A percentile compares a stretch with the other conserved stretches of the same genome.
These are phyloP conservation scores for Fusarium tuaranense DNA, from an alignment of 2,329 filamentous ascomycete species.

Conservation along the genomic window DNA sequence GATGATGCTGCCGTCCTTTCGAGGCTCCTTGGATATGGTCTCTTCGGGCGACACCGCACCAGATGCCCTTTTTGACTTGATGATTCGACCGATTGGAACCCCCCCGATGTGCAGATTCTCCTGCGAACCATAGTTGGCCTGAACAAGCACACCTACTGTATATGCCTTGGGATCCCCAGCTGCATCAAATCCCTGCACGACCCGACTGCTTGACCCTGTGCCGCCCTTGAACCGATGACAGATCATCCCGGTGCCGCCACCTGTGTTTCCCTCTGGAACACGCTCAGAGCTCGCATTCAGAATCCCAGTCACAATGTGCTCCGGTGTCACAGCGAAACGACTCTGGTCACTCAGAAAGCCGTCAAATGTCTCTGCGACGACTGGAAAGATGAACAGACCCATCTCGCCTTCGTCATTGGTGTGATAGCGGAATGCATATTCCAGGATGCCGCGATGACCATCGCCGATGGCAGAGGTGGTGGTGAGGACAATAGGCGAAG, in stretches of 20 bases:
- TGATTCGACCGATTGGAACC: conserved; percentile 70
- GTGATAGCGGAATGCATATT: conserved; percentile 63
- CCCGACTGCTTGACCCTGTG: conserved; percentile 70
- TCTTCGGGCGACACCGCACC: conserved; percentile 47
- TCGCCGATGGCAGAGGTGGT: conserved; percentile 69
- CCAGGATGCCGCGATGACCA: conserved; percentile 68
- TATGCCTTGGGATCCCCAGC: conserved; percentile 56
- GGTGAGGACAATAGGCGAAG: conserved; percentile 71
- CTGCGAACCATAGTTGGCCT: conserved; percentile 73
- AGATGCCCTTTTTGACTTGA: conserved; percentile 45
- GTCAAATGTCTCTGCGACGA: conserved; percentile 74
- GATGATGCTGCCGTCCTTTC: conserved; percentile 52
- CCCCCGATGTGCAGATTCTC: conserved; percentile 69
- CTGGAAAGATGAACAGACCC: conserved; percentile 66
- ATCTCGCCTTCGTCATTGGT: conserved; percentile 55
- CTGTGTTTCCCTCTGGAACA: conserved; percentile 72
- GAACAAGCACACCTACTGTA: conserved; percentile 71
- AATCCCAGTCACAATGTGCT: conserved; percentile 67
- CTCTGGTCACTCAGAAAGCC: conserved; percentile 69
- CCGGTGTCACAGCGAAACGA: conserved; percentile 64
- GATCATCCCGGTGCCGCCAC: conserved; percentile 77
- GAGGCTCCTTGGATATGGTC: conserved; percentile 38
- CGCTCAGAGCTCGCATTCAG: conserved; percentile 60
- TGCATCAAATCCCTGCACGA: conserved; percentile 60
- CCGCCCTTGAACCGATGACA: conserved; percentile 76